A percentile compares a stretch with the other conserved stretches of the same genome.
Conservation (phyloP, 305 asterid species). For the Coffea humblotiana region DNA sequence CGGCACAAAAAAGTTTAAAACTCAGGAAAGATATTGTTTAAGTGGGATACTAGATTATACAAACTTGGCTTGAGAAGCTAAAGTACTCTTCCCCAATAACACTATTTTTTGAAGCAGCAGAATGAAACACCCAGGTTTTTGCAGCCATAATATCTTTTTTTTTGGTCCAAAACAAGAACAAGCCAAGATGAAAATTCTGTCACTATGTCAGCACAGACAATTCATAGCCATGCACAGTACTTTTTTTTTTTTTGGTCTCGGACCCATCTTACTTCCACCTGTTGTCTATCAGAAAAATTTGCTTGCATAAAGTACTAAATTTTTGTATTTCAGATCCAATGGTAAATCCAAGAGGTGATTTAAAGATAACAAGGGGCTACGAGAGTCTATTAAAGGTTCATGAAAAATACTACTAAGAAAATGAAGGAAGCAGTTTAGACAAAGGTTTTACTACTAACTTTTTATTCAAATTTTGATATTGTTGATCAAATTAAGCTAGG, state of each 20-base stretch:
- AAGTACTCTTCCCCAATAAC: not conserved
- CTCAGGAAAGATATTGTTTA: not conserved
- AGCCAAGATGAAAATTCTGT: not conserved
- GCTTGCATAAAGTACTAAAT: not conserved
- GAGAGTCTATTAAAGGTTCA: not conserved
- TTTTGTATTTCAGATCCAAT: not conserved
- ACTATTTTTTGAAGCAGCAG: not conserved
- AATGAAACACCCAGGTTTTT: not conserved
- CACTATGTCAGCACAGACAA: not conserved
- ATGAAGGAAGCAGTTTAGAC: not conserved
- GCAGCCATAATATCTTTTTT: not conserved
- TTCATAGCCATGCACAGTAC: not conserved
- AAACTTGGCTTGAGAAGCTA: not conserved
- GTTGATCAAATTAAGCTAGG: not conserved
- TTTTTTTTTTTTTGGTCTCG: too few species aligned
- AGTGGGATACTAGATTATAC: not conserved
- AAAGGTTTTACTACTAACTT: not conserved
- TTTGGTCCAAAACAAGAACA: not conserved
- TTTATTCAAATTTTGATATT: not conserved
- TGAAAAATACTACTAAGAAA: not conserved
- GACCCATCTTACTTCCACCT: not conserved
- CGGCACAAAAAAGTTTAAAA: constrained; percentile 32
- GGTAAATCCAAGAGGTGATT: not conserved
- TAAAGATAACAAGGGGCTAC: not conserved
- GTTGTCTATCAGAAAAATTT: not conserved